A percentile compares a stretch with the other conserved stretches of the same genome.
phyloP scores from a whole-genome alignment of 164 flowering plant genomes.

The Brasenia schreberi region DNA sequence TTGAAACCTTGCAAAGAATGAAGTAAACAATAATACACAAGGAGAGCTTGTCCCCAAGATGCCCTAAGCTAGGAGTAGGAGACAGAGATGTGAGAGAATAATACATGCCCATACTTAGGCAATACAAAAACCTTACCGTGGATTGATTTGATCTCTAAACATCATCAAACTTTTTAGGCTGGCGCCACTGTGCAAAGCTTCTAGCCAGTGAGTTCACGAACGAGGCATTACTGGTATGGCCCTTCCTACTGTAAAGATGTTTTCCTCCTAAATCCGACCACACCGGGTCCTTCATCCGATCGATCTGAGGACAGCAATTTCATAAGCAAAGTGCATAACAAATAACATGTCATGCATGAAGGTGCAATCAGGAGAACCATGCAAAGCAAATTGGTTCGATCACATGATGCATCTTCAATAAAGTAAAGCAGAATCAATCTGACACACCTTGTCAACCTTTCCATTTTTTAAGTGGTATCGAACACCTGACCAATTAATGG shows the following conservation, averaged over 20 bases:
- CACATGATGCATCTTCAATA: not conserved
- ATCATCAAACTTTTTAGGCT: constrained; percentile 52
- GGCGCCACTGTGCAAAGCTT: constrained; percentile 55
- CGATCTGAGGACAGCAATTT: constrained; percentile 35
- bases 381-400: not conserved
- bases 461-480: constrained; percentile 80
- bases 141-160: not conserved
- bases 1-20: not conserved
- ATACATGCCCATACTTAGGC: not conserved
- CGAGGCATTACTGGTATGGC: constrained; percentile 29
- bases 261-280: constrained; percentile 73
- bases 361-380: not conserved
- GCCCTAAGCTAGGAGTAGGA: not conserved
- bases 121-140: not conserved
- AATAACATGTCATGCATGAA: not conserved
- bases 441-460: constrained; percentile 65
- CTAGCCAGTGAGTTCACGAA: constrained; percentile 46
- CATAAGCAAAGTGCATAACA: not conserved
- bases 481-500: constrained; percentile 94
- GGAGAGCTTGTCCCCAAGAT: not conserved
- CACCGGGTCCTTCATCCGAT: constrained; percentile 43
- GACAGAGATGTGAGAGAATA: not conserved
- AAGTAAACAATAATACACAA: not conserved
- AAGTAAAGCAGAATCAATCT: not conserved
- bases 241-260: constrained; percentile 53